Evolutionary conservation across 352 stramenopile genomes (phyloP).

Genomic region (Lagenidium sp.): DNA sequence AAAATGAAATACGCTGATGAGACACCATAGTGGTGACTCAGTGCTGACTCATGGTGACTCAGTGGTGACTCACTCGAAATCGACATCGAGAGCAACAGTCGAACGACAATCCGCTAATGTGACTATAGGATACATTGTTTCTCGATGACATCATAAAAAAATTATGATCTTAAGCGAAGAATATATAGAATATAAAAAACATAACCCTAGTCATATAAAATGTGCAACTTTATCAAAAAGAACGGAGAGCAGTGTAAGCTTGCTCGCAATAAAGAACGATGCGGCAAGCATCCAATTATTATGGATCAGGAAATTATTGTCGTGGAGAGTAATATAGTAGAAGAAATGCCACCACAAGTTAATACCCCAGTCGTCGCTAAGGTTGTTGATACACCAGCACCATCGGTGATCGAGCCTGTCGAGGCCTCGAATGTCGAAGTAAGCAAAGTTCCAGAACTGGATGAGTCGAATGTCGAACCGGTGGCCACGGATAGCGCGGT

Average conservation of each 20-base stretch:
- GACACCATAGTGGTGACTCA: slow-evolving; percentile 15
- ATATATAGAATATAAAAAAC: slow-evolving; percentile 10
- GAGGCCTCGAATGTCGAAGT: slow-evolving; percentile 15
- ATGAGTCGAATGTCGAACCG: slow-evolving; percentile 16
- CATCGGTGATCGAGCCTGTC: slow-evolving; percentile 16
- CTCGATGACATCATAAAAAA: slow-evolving; percentile 6
- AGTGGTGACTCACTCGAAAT: slow-evolving; percentile 3
- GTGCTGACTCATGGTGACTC: slow-evolving; percentile 7
- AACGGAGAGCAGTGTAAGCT: slow-evolving; percentile 12
- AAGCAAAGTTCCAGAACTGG: slow-evolving; percentile 17
- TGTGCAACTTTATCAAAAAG: slow-evolving; percentile 11
- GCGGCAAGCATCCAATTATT: slow-evolving; percentile 12
- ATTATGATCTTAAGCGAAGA: slow-evolving; percentile 6
- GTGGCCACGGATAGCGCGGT: slow-evolving; percentile 12
- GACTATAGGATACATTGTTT: not conserved
- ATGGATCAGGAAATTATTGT: slow-evolving; percentile 7
- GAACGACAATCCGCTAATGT: slow-evolving; percentile 9
- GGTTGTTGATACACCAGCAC: slow-evolving; percentile 17
- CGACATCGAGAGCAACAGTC: no score
- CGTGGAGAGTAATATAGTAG: slow-evolving; percentile 15
- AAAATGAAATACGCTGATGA: slow-evolving; percentile 15
- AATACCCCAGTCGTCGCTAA: slow-evolving; percentile 9
- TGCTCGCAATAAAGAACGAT: slow-evolving; percentile 14
- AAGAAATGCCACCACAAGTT: slow-evolving; percentile 17
- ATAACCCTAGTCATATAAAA: slow-evolving; percentile 14